Base-by-base conservation (phyloP, 108 stramenopile genomes). In the Cyclotella cryptica region DNA sequence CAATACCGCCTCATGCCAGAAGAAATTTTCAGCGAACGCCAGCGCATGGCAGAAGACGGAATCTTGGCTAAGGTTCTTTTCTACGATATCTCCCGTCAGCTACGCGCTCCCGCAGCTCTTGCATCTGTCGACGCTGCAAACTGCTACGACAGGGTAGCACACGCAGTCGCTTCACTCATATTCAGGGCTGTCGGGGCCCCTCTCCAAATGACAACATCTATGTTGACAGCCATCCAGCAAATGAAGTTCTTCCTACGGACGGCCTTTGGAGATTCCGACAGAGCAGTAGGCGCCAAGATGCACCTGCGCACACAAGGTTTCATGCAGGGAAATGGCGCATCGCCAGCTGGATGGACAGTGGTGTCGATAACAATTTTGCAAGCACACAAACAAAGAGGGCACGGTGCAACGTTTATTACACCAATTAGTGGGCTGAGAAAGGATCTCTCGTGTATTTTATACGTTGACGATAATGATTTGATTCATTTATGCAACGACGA, bases 11-110 rank as follows among this genome's bases (percentile, higher is more conserved):
- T 74, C 1, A 74, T 74, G 61, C 35, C 30, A 53, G 73, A 64
- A 22, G 73, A 74, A 54, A 74, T 74, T 22, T 74, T 54, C 52
- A 74, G 73, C 41, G 58, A 74, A 49, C 13, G 21, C 1, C 45
- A 35, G 12, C 22, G 60, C 2, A 72, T 44, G 24, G 71, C 73
- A 13, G 64, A 74, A 40, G 73, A 72, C 21, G 60, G 60, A 11
- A 26, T 44, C 35, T 22, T 72, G 22, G 59, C 71, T 9, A 72
- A 72, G 39, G 30, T 57, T 1, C 13, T 72, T 0, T 61, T 61
- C 30, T 61, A 61, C 10, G 60, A 61, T 21, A 39, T 61, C 11
- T 29, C 19, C 4, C 2, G 57, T 14, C 71, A 72, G 28, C 17
- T 10, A 0, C 21, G 71, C 13, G 8, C 21, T 18, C 44, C 59